Conservation (phyloP, 2,329 filamentous ascomycete genomes). For the Pseudogymnoascus sp. region DNA sequence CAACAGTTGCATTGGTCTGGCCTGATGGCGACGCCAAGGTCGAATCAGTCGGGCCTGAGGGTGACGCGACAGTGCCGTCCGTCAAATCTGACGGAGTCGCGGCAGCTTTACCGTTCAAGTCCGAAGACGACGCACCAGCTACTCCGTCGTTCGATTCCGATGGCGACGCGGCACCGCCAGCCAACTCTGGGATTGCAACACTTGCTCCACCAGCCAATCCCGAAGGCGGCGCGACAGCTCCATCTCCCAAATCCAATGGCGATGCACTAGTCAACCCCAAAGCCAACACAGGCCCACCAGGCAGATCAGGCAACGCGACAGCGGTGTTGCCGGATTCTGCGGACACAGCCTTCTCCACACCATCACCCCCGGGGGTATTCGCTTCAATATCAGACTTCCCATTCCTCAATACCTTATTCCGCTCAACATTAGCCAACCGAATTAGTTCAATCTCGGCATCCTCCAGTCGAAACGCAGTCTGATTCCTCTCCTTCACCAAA, state of each 20-base stretch:
- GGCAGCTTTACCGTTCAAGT: not conserved
- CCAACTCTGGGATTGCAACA: not conserved
- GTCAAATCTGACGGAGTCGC: not conserved
- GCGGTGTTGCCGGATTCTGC: too few species aligned
- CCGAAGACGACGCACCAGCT: not conserved
- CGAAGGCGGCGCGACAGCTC: not conserved
- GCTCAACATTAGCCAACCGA: constrained; percentile 45
- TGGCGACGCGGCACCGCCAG: not conserved
- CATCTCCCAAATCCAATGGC: not conserved
- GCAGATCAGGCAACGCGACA: too few species aligned
- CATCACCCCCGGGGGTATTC: not conserved
- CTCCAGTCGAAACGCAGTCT: constrained; percentile 53
- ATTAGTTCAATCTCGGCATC: constrained; percentile 56
- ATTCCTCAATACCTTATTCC: constrained; percentile 45
- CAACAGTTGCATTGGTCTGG: not conserved
- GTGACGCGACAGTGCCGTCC: not conserved
- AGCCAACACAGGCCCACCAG: too few species aligned
- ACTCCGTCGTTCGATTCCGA: too few species aligned
- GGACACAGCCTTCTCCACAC: not conserved
- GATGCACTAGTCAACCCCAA: not conserved
- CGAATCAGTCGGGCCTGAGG: not conserved
- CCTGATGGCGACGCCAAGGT: not conserved
- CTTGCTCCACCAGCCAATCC: not conserved
- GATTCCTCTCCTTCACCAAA: constrained; percentile 50
- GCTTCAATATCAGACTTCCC: constrained; percentile 30